Conservation (phyloP, 106 monocot species). For the Gastrodia elata region DNA sequence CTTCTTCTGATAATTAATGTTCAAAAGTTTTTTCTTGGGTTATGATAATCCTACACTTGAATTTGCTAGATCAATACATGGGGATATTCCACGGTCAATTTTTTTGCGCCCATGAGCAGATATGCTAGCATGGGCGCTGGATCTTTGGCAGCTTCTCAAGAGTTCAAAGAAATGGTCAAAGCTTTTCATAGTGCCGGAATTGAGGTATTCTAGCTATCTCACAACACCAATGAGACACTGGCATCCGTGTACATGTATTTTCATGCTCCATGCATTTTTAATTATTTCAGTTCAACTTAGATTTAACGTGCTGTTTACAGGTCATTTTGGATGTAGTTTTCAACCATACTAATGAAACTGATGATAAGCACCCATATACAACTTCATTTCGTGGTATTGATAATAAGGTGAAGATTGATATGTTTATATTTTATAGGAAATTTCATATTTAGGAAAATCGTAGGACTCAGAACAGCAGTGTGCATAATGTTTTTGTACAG, state of each 20-base stretch:
- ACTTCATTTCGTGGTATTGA: slow-evolving; percentile 99
- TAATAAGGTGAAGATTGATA: slow-evolving; percentile 54
- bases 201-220: slow-evolving; percentile 39
- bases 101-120: slow-evolving; percentile 99
- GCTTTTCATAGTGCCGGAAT: slow-evolving; percentile 92
- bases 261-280: background rate
- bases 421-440: background rate
- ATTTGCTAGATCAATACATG: slow-evolving; percentile 80
- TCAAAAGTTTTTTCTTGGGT: background rate
- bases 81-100: slow-evolving; percentile 97
- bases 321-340: slow-evolving; percentile 98
- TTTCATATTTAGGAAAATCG: background rate
- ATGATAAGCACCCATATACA: slow-evolving; percentile 66
- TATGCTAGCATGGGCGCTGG: slow-evolving; percentile 93
- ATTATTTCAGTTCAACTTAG: slow-evolving; percentile 5
- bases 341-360: slow-evolving; percentile 95
- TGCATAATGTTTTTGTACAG: background rate
- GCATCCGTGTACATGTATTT: background rate
- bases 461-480: background rate
- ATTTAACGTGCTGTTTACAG: slow-evolving; percentile 27
- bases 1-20: background rate
- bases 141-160: slow-evolving; percentile 57
- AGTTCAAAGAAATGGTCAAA: slow-evolving; percentile 95
- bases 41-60: slow-evolving; percentile 1
- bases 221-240: background rate